Evolutionary conservation across 2,329 filamentous ascomycete species (phyloP).

Genomic region (Nemania sp.): DNA sequence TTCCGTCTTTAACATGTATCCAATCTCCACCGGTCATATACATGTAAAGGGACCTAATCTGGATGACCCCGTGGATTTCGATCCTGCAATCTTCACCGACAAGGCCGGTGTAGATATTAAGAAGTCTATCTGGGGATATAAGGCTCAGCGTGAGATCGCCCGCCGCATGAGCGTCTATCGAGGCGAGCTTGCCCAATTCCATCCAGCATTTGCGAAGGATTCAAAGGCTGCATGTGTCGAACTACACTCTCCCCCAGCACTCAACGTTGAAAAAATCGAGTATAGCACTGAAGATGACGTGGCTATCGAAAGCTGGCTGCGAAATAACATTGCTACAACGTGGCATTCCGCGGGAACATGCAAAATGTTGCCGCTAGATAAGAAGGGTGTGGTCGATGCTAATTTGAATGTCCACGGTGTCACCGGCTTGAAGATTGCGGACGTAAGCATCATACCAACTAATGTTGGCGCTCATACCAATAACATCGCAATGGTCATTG

Average conservation of each 20-base stretch:
- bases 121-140: slow-evolving; percentile 20
- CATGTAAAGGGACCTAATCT: slow-evolving; percentile 20
- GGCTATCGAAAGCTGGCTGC: slow-evolving; percentile 26
- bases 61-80: slow-evolving; percentile 13
- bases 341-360: slow-evolving; percentile 23
- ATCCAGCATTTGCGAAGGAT: slow-evolving; percentile 4
- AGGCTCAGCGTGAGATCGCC: slow-evolving; percentile 14
- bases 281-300: slow-evolving; percentile 25
- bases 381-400: slow-evolving; percentile 17
- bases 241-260: not conserved
- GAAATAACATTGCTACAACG: slow-evolving; percentile 6
- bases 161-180: slow-evolving; percentile 18
- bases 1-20: slow-evolving; percentile 17
- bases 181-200: slow-evolving; percentile 2
- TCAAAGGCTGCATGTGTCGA: slow-evolving; percentile 19
- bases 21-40: slow-evolving; percentile 19
- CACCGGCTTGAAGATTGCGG: slow-evolving; percentile 25
- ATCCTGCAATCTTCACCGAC: slow-evolving; percentile 15
- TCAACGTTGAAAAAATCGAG: slow-evolving; percentile 12
- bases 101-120: slow-evolving; percentile 2
- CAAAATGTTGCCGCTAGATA: not conserved
- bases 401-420: slow-evolving; percentile 14
- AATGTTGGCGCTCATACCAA: slow-evolving; percentile 23
- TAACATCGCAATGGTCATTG: slow-evolving; percentile 25
- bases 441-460: slow-evolving; percentile 15